Evolutionary conservation across 345 rosid species (phyloP), one percentile per base, ranked within the genome.

Genomic region (Gossypium arboreum): DNA sequence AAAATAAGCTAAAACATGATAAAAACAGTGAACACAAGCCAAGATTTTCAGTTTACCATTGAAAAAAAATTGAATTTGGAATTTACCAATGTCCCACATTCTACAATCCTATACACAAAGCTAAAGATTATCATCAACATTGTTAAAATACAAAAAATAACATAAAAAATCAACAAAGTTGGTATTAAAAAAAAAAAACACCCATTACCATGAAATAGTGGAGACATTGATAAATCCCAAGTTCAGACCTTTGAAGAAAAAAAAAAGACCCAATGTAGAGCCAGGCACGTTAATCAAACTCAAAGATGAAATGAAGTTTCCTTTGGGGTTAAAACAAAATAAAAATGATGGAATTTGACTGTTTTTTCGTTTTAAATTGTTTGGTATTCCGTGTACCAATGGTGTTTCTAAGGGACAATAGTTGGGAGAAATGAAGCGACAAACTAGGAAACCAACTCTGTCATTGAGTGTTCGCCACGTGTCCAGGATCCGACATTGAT

Each of bases 381-480:
- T 81, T 55, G 76, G 75, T n/a, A 68, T 66, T 73, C 73, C 79
- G 61, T 74, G 58, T 47, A 52, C 79, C 79, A 58, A 77, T 79
- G 83, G 72, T 45, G 55, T 75, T 57, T 75, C 73, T 52, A 51
- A 61, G 79, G 58, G 25, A 50, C 9, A 13, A 58, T 68, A 56
- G 29, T 27, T 45, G 60, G 56, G 78, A 77, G 48, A 27, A 25
- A 29, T 50, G 60, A 57, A 41, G 63, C 62, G 47, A 45, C 22
- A 60, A 73, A 44, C 25, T 18, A 58, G 76, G 57, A 44, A 44
- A 24, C 41, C 1, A 59, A 61, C 44, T 47, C n/a, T 61, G 25
- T 17, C 18, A 12, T 64, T 78, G 78, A 78, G 77, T 41, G 39
- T 29, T 24, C 60, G 80, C 76, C 86, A 82, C 80, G 83, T 81